Base-by-base conservation (phyloP, 2,329 filamentous ascomycete genomes). In the Lachnellula occidentalis region DNA sequence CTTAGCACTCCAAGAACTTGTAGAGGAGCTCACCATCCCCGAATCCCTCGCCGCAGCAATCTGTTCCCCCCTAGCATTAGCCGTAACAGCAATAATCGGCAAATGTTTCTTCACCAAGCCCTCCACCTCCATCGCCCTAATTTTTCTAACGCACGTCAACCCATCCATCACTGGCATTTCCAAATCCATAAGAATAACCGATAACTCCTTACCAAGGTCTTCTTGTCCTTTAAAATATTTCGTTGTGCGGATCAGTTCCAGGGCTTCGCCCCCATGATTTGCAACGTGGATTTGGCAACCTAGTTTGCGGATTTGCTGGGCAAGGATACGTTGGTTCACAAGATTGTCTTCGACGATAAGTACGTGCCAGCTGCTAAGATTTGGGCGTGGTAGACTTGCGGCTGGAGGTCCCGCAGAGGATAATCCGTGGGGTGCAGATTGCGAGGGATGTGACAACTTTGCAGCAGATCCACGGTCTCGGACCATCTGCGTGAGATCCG, bases 131-230 rank as follows among this genome's bases (percentile, higher is more conserved):
- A 88, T 73, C 58, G 85, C 78, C 12, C 88, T 78, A 48, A 92
- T 90, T 58, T 77, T 80, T 42, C 78, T 76, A 7, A 87, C 85
- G 61, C 87, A 90, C 4, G 85, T 86, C 72, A 88, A 80, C 37
- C 88, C 88, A 62, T 91, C 86, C 87, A 90, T 90, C 41, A 90
- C 79, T 1, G 88, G 88, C 87, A 91, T 91, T 64, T 90, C 87
- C 50, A 90, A 76, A 64, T 91, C 88, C 87, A 91, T 90, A 4
- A 91, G 70, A 12, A 91, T 83, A 45, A 90, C 76, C 9, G 76
- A 4, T 74, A 79, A 31, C 72, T 79, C 46, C 73, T 92, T 7
- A 87, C 91, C 0, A 90, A 96, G 14, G 90, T 91, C 0, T 95
- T 96, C 67, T 91, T 92, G 57, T 88, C 85, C 73, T 96, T 96